Percentiles rank a stretch among this genome's conserved stretches.
These are phyloP conservation scores for Fusarium fracticaudum DNA, from an alignment of 2,329 filamentous ascomycete genomes.

Conservation along the genomic window DNA sequence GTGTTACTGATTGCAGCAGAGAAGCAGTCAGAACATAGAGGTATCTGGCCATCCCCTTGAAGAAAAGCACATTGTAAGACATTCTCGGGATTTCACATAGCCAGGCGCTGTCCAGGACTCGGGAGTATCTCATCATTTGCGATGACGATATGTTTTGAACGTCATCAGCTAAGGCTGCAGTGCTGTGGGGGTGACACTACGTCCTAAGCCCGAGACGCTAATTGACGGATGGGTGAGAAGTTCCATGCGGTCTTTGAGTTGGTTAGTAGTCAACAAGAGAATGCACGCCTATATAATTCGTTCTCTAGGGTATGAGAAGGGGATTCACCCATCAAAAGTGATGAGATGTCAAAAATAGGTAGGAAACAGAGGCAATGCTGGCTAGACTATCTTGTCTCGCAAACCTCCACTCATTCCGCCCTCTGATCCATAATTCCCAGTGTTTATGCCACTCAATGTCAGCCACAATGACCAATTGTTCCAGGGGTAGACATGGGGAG, in stretches of 20 bases:
- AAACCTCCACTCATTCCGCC: background rate
- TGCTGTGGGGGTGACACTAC: constrained; percentile 20
- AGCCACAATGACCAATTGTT: background rate
- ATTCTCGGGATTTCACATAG: background rate
- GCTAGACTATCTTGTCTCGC: background rate
- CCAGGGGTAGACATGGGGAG: constrained; percentile 1
- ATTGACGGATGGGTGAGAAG: background rate
- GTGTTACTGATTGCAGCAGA: background rate
- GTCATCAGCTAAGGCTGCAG: constrained; percentile 22
- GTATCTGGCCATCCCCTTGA: background rate
- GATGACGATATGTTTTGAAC: constrained; percentile 5
- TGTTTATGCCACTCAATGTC: background rate
- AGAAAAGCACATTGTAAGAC: background rate
- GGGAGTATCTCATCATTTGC: background rate
- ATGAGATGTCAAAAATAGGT: background rate
- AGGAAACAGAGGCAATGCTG: background rate
- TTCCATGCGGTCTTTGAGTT: background rate
- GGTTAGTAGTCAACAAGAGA: background rate
- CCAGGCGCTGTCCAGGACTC: background rate
- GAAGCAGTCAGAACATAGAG: background rate
- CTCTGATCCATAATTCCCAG: background rate
- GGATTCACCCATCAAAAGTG: background rate
- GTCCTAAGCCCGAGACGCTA: constrained; percentile 11
- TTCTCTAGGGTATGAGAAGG: background rate
- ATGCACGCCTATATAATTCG: background rate